Percentiles rank a stretch among this genome's conserved stretches.
Evolutionary conservation across 805 yeast species (phyloP).

Genomic region (Kluyveromyces aestuarii): DNA sequence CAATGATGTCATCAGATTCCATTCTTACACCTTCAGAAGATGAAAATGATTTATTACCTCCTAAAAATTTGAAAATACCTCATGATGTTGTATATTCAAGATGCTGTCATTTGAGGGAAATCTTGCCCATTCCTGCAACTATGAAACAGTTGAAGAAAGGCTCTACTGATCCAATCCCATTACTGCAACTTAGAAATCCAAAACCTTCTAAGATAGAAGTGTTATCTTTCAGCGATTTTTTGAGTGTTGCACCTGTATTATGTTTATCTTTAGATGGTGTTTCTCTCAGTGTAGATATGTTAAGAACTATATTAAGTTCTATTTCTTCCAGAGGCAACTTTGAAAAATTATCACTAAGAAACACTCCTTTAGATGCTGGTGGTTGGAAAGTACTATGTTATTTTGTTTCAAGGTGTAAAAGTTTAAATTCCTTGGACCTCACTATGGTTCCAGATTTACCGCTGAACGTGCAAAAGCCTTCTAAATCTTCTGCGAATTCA

Average conservation of each 20-base stretch:
- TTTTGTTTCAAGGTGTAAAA: conserved; percentile 58
- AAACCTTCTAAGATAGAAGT: conserved; percentile 83
- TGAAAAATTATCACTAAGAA: conserved; percentile 67
- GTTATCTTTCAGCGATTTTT: conserved; percentile 77
- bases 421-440: conserved; percentile 51
- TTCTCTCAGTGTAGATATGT: conserved; percentile 62
- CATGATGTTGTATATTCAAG: conserved; percentile 78
- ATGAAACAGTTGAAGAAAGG: conserved; percentile 68
- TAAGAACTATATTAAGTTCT: conserved; percentile 57
- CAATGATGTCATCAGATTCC: conserved; percentile 12
- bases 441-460: conserved; percentile 38
- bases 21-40: conserved; percentile 8
- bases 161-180: conserved; percentile 72
- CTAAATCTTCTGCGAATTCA: conserved; percentile 24
- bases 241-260: conserved; percentile 74
- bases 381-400: conserved; percentile 82
- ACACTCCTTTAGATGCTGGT: conserved; percentile 60
- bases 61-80: conserved; percentile 27
- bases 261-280: conserved; percentile 79
- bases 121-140: conserved; percentile 85
- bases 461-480: conserved; percentile 31
- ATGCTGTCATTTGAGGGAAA: conserved; percentile 88
- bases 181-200: conserved; percentile 72
- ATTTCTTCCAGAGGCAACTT: conserved; percentile 54
- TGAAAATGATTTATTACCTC: conserved; percentile 23